Conservation (phyloP, 768 basidiomycete genomes). For the Daedalea quercina region DNA sequence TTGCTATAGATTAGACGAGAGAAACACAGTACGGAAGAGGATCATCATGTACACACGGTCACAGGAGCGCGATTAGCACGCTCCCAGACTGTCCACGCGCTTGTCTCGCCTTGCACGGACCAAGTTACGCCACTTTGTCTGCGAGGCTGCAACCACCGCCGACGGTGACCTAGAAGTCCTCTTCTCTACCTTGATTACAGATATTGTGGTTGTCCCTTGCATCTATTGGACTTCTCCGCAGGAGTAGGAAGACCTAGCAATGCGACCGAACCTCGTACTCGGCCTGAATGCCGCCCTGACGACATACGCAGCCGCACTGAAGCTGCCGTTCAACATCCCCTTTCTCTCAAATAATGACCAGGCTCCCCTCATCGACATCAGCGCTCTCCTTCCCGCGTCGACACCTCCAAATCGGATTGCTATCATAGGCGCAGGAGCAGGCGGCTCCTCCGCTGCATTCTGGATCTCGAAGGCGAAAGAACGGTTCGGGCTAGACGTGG, state of each 20-base stretch:
- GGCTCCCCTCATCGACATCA: not conserved
- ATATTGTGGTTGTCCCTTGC: too few relatives aligned
- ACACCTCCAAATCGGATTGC: conserved; percentile 52
- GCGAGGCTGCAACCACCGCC: too few relatives aligned
- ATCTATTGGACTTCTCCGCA: too few relatives aligned
- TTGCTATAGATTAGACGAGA: too few relatives aligned
- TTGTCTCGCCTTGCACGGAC: too few relatives aligned
- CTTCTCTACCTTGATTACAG: not conserved
- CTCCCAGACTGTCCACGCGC: too few relatives aligned
- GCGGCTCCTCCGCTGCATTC: conserved; percentile 75
- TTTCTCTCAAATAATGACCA: conserved; percentile 9
- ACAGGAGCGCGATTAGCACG: too few relatives aligned
- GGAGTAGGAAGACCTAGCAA: too few relatives aligned
- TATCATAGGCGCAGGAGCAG: conserved; percentile 88
- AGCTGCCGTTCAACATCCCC: conserved; percentile 14
- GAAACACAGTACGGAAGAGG: too few relatives aligned
- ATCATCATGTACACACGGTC: too few relatives aligned
- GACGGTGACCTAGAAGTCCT: too few relatives aligned
- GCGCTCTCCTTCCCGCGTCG: not conserved
- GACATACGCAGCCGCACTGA: not conserved
- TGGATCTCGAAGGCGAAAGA: conserved; percentile 79
- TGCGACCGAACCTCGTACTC: not conserved
- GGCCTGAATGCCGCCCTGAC: not conserved
- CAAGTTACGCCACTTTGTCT: too few relatives aligned
- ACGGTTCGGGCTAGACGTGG: conserved; percentile 58